These are phyloP conservation scores for Paraconiothyrium brasiliense DNA, from an alignment of 2,329 filamentous ascomycete genomes.

Conservation along the genomic window DNA sequence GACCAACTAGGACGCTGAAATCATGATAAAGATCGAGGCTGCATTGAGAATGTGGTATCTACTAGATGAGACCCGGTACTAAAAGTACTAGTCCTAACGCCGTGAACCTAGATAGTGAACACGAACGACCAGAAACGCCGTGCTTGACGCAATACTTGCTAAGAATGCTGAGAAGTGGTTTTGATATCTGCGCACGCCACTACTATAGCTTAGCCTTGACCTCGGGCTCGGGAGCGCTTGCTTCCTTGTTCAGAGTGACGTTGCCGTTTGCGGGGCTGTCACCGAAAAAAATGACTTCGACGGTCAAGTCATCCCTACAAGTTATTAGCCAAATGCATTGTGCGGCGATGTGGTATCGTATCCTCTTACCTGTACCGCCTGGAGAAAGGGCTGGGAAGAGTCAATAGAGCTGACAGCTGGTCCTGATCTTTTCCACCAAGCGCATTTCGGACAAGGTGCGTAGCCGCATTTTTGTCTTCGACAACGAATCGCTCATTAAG, in stretches of 20 bases:
- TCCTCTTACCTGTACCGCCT: constrained; percentile 80
- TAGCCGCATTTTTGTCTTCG: constrained; percentile 94
- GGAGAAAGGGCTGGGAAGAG: constrained; percentile 89
- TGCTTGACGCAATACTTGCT: constrained; percentile 6
- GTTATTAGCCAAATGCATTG: constrained; percentile 25
- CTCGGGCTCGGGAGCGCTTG: constrained; percentile 69
- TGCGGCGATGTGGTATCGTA: neutral
- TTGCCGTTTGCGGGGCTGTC: constrained; percentile 78
- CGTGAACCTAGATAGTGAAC: neutral
- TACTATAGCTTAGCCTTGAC: constrained; percentile 59
- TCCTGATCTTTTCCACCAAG: constrained; percentile 93
- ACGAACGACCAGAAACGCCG: constrained; percentile 7
- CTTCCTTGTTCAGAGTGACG: constrained; percentile 85
- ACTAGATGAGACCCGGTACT: neutral
- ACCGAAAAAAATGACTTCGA: constrained; percentile 98
- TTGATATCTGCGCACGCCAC: neutral
- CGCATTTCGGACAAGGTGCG: constrained; percentile 93
- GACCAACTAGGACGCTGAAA: neutral
- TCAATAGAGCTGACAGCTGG: constrained; percentile 91
- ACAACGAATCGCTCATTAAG: constrained; percentile 87
- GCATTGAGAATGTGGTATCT: neutral
- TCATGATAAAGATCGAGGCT: neutral
- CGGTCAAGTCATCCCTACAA: constrained; percentile 87
- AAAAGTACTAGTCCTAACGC: neutral
- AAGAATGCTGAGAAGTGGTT: neutral